Base-by-base conservation (phyloP, 2,329 filamentous ascomycete genomes). In the Exophiala mesophila region DNA sequence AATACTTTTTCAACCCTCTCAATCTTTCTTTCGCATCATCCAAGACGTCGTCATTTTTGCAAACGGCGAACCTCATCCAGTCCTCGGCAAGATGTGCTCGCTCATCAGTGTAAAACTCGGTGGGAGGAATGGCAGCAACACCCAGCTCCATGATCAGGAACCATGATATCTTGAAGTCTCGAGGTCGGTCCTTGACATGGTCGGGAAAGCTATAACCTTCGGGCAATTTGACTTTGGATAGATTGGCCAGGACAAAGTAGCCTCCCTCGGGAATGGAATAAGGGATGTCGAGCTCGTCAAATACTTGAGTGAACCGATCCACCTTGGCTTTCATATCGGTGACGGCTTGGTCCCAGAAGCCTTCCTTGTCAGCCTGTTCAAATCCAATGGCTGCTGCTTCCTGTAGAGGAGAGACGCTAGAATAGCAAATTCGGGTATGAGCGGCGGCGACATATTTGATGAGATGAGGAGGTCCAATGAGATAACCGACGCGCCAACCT, bases 91-190 rank as follows among this genome's bases (percentile, higher is more conserved):
- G 79, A 57, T 85, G 80, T 19, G 85, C 80, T 59, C 95, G 95
- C 31, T 66, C 69, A 13, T 87, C 82, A 0, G 90, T 96, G 63
- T 96, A 97, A 65, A 98, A 98, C 65, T 98, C 92, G 0, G 89
- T 95, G 0, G 92, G 92, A 13, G 92, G 92, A 50, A 98, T 96
- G 6, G 90, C 89, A 2, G 92, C 92, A 19, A 98, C 88, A 7
- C 92, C 92, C 15, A 98, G 73, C 70, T 98, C 90, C 63, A 89
- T 89, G 66, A 98, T 98, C 57, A 96, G 68, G 69, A 97, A 97
- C 90, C 90, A 98, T 24, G 82, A 80, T 34, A 98, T 77, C 72
- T 94, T 87, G 69, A 97, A 98, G 63, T 98, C 92, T 20, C 92
- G 76, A 17, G 92, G 88, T 2, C 92, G 78, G 58, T 74, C 81